Evolutionary conservation across 2,329 filamentous ascomycete genomes (phyloP).

Genomic region (Zymoseptoria brevis): DNA sequence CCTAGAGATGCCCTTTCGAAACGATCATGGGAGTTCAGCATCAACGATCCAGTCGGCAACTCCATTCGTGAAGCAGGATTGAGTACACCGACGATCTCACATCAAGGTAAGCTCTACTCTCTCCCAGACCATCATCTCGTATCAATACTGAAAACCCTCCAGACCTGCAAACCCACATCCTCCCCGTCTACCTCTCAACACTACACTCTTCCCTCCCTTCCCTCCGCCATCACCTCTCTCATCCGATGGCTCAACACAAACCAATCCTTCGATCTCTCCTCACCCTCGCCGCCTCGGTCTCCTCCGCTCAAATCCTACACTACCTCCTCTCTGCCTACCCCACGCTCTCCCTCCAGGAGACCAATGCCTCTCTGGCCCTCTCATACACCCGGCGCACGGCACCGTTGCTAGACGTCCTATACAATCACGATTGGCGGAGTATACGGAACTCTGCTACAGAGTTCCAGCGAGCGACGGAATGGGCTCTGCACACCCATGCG

Average conservation of each 20-base stretch:
- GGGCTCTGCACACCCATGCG: slow-evolving; percentile 11
- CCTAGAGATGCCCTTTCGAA: slow-evolving; percentile 6
- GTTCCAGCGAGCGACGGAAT: slow-evolving; percentile 9
- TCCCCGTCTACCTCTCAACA: slow-evolving; percentile 7
- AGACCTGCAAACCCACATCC: slow-evolving; percentile 1
- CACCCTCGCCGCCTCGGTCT: slow-evolving; percentile 4
- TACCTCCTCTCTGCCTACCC: slow-evolving; percentile 9
- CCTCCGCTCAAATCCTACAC: slow-evolving; percentile 9
- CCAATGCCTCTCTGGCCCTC: slow-evolving; percentile 10
- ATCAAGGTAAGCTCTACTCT: slow-evolving; percentile 1
- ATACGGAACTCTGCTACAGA: slow-evolving; percentile 7
- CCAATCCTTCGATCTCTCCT: not conserved
- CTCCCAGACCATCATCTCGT: not conserved
- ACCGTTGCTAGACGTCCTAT: slow-evolving; percentile 9
- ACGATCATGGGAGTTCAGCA: slow-evolving; percentile 10
- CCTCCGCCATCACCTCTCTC: slow-evolving; percentile 3
- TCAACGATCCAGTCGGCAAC: slow-evolving; percentile 14
- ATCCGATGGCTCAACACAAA: not conserved
- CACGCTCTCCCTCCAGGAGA: slow-evolving; percentile 9
- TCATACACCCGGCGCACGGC: slow-evolving; percentile 8
- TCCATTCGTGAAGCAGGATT: slow-evolving; percentile 13
- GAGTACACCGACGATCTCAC: slow-evolving; percentile 3
- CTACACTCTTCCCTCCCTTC: slow-evolving; percentile 7
- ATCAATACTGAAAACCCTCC: no score
- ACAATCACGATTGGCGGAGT: slow-evolving; percentile 10